Evolutionary conservation across 2,329 filamentous ascomycete genomes (phyloP).

Genomic region (Stachybotrys chlorohalonatus): DNA sequence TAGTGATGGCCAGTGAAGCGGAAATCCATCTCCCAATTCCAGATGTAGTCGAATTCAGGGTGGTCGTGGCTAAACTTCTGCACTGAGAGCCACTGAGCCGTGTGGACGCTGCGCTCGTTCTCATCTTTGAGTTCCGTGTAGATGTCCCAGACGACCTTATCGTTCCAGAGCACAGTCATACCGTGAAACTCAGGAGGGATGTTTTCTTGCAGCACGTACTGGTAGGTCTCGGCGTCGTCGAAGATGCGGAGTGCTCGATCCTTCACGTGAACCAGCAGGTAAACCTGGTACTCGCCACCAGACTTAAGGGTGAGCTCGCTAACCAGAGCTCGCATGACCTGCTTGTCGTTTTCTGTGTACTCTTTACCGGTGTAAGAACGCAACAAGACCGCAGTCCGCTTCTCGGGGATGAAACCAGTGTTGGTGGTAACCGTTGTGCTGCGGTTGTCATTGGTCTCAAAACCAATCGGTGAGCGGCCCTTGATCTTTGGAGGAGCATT

Average conservation of each 20-base stretch:
- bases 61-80: conserved; percentile 70
- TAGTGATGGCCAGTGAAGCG: conserved; percentile 76
- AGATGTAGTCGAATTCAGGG: conserved; percentile 71
- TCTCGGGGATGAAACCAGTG: conserved; percentile 24
- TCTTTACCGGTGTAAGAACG: conserved; percentile 66
- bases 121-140: conserved; percentile 67
- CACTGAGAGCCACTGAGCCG: conserved; percentile 60
- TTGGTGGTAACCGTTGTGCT: background rate
- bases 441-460: conserved; percentile 3
- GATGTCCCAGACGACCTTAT: conserved; percentile 62
- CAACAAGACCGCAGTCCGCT: conserved; percentile 64
- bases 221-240: conserved; percentile 49
- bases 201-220: conserved; percentile 48
- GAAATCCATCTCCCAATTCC: conserved; percentile 84
- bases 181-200: conserved; percentile 62
- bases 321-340: conserved; percentile 70
- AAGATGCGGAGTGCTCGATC: conserved; percentile 49
- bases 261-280: conserved; percentile 72
- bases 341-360: conserved; percentile 71
- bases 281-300: conserved; percentile 74
- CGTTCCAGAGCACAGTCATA: conserved; percentile 68
- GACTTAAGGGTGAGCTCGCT: conserved; percentile 67
- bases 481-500: conserved; percentile 5
- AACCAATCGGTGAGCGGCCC: conserved; percentile 3
- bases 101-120: conserved; percentile 43